A percentile compares a stretch with the other conserved stretches of the same genome.
These are phyloP conservation scores for Xylaria sp. DNA, from an alignment of 2,329 filamentous ascomycete species.

Conservation along the genomic window DNA sequence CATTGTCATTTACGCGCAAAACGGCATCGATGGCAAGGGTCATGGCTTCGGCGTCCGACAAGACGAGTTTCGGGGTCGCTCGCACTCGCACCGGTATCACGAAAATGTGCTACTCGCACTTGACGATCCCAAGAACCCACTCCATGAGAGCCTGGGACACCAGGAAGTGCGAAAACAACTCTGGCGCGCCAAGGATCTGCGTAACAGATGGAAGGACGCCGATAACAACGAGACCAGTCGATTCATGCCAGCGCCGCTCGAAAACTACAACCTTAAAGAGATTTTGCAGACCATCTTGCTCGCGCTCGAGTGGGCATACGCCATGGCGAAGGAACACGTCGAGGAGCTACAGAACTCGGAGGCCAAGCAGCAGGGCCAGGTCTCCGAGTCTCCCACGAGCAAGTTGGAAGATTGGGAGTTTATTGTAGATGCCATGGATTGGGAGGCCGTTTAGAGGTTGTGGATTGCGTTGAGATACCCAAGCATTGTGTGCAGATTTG, in stretches of 20 bases:
- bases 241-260: constrained; percentile 38
- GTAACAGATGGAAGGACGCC: constrained; percentile 68
- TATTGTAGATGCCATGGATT: constrained; percentile 57
- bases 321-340: constrained; percentile 45
- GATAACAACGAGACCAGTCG: constrained; percentile 37
- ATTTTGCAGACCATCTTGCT: constrained; percentile 54
- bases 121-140: constrained; percentile 50
- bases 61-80: constrained; percentile 9
- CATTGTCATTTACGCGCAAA: constrained; percentile 40
- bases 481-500: background rate
- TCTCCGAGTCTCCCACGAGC: constrained; percentile 21
- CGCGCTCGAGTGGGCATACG: constrained; percentile 55
- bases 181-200: constrained; percentile 60
- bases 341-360: constrained; percentile 18
- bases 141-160: constrained; percentile 50
- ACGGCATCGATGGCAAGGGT: constrained; percentile 6
- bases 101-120: constrained; percentile 63
- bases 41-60: constrained; percentile 7
- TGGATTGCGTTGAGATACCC: background rate
- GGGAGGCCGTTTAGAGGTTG: constrained; percentile 39
- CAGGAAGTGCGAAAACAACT: constrained; percentile 55
- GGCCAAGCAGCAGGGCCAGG: constrained; percentile 6
- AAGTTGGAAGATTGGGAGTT: constrained; percentile 49
- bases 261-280: constrained; percentile 55
- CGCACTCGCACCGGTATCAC: constrained; percentile 54